Base-by-base conservation (phyloP, 2,329 filamentous ascomycete genomes). In the Dryadomyces quercivorus region DNA sequence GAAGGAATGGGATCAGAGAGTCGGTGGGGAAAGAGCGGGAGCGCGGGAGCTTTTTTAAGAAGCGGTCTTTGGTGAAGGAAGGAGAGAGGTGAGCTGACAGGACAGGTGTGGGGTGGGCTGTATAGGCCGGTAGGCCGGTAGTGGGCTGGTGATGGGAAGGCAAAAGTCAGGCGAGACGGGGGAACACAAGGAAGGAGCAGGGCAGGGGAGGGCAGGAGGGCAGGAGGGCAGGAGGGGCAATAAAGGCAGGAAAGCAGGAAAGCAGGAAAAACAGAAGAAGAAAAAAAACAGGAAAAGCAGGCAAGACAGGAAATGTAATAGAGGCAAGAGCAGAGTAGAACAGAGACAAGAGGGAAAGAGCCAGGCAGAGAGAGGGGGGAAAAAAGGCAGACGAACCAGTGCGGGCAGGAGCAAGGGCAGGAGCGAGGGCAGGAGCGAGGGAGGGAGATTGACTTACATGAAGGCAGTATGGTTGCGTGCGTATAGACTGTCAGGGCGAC, bases 11-110 rank as follows among this genome's bases (percentile, higher is more conserved):
- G 50, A 34, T 13, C 44, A 40, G 36, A 20, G 51, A 22, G 40
- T 26, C 15, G 38, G 48, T 51, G 51, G 53, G 22, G 34, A 43
- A 38, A 40, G 50, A 52, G 44, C 50, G 50, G 49, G 50, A 55
- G 12, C 46, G 44, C 43, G 43, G 53, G 42, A 55, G 45, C 38
- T 26, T 50, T 54, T 54, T 54, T 44, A 38, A 38, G 15, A 45
- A 45, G 38, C 21, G 20, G 18, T 50, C 18, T 44, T 44, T 50
- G 49, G 49, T 50, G 52, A 44, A 20, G 38, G 9, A 49, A 34
- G 36, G 15, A 40, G 18, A 44, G 20, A 47, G 12, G 43, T 43
- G 38, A 44, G 52, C 45, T 38, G 38, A 42, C 34, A 9, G 52
- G 45, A 16, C 36, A 21, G 6, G 26, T 45, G 31, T 31, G 43